Base-by-base conservation (phyloP, 352 stramenopile genomes). In the Globisporangium spinosum region DNA sequence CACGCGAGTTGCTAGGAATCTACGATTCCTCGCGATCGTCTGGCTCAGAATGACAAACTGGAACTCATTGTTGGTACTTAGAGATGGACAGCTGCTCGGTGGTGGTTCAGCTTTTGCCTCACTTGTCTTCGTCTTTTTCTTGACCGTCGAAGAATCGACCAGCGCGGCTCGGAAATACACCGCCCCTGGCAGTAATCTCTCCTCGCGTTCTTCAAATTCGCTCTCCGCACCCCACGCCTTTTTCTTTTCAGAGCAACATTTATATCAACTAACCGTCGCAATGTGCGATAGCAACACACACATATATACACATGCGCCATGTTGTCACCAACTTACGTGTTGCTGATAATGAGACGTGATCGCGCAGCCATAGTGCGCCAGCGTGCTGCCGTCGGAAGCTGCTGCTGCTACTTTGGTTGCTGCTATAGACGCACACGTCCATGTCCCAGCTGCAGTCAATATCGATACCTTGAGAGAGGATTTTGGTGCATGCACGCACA, bases 31-130 rank as follows among this genome's bases (percentile, higher is more conserved):
- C 15, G 23, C 43, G 55, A 66, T 23, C 4, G n/a, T 12, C 9
- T 68, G 29, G 32, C 67, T 68, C 12, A 62, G 67, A 10, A 69
- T 17, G 13, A 38, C 40, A 32, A 72, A 66, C 45, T 66, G 62
- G 8, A 72, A 72, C 12, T 15, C 58, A 60, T 10, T 32, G 12
- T 3, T 43, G 22, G 0, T 1, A 51, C 29, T 43, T 54, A 0
- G 8, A 27, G 49, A 22, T 2, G 47, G 13, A 27, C 6, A 43
- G 40, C 55, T 62, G 3, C 23, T 45, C 12, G n/a, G 22, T 38
- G 23, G 27, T 3, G 22, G 9, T 6, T 54, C 22, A 20, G 40
- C n/a, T 25, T 12, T 4, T 22, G 17, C 5, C 5, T 34, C 56
- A 23, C n/a, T 25, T 2, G 0, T 8, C 27, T 25, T 13, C 64